Evolutionary conservation across 495 filamentous ascomycete genomes (phyloP), one percentile per base, ranked within the genome.

Genomic region (Aspergillus sclerotiicarbonarius): DNA sequence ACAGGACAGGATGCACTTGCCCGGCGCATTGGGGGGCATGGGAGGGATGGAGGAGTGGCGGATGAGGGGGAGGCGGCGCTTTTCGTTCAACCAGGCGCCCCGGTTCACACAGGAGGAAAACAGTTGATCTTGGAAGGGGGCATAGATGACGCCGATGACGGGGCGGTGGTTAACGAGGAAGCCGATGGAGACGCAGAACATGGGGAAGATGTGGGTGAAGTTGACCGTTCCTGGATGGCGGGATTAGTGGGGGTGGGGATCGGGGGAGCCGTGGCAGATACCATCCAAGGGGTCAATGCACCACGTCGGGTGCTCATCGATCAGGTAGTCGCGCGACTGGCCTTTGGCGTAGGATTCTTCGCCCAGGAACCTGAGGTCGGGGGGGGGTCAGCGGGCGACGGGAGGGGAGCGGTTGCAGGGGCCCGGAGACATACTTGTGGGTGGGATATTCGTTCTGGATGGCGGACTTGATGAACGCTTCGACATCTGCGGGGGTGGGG

Each of bases 151-250:
- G 9, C 86, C 87, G 49, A 90, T 84, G 4, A 82, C 61, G 13
- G 87, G 82, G 15, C 70, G 59, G 55, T 80, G 74, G 44, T 78
- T 66, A 30, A 87, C 70, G 54, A 87, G 67, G 64, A 89, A 82
- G 50, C 71, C 86, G 67, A 89, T 87, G 30, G 80, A 84, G 60
- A 88, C 80, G 66, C 86, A 90, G 74, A 87, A 88, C 84, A 88
- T 86, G 49, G 85, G 87, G 70, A 88, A 87, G 12, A 87, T 71
- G 67, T 90, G 86, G 13, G 83, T 88, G 70, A 86, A 89, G 71
- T 89, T 89, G 53, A 89, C 85, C 13, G 87, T 90, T 61, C 74
- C 74, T 74, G 18, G 19, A 29, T 6, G 0, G 29, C 3, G 19
- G 35, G 50, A 1, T 56, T 16, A 31, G n/a, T 21, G 20, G 3